These are phyloP conservation scores for Verticillium albo-atrum DNA, from an alignment of 2,329 filamentous ascomycete genomes.

Conservation along the genomic window DNA sequence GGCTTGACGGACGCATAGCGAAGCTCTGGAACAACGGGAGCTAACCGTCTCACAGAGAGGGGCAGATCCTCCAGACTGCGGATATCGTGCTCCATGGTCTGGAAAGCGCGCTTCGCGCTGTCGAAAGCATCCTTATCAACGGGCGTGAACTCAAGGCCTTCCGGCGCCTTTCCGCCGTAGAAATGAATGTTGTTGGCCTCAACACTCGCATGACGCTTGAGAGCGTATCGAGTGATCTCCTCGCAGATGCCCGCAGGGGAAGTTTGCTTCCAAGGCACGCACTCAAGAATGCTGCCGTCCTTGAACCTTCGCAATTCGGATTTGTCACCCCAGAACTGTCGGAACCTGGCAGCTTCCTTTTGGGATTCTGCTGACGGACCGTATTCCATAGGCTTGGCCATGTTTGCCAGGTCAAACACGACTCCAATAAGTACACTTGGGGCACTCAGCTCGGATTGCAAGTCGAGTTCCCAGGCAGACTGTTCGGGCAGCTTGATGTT, in stretches of 20 bases:
- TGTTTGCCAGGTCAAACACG: constrained; percentile 67
- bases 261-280: constrained; percentile 74
- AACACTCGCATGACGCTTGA: constrained; percentile 65
- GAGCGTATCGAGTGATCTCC: constrained; percentile 71
- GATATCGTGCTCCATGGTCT: constrained; percentile 70
- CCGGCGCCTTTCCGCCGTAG: constrained; percentile 46
- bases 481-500: constrained; percentile 43
- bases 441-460: constrained; percentile 5
- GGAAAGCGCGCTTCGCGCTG: constrained; percentile 64
- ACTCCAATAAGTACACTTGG: constrained; percentile 52
- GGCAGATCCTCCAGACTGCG: constrained; percentile 78
- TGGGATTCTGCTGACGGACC: constrained; percentile 85
- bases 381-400: constrained; percentile 75
- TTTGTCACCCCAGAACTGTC: constrained; percentile 92
- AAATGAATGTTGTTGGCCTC: constrained; percentile 48
- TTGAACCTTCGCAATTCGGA: constrained; percentile 91
- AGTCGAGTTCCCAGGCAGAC: constrained; percentile 41
- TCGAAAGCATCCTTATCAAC: constrained; percentile 59
- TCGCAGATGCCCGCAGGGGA: constrained; percentile 63
- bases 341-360: constrained; percentile 74
- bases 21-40: constrained; percentile 66
- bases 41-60: constrained; percentile 77
- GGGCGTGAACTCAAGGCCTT: constrained; percentile 39
- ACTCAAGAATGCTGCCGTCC: constrained; percentile 90
- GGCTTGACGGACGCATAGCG: constrained; percentile 65